Percentiles rank a stretch among this genome's conserved stretches.
Conservation (phyloP, 176 grass and related monocot species). For the Cenchrus purpureus region DNA sequence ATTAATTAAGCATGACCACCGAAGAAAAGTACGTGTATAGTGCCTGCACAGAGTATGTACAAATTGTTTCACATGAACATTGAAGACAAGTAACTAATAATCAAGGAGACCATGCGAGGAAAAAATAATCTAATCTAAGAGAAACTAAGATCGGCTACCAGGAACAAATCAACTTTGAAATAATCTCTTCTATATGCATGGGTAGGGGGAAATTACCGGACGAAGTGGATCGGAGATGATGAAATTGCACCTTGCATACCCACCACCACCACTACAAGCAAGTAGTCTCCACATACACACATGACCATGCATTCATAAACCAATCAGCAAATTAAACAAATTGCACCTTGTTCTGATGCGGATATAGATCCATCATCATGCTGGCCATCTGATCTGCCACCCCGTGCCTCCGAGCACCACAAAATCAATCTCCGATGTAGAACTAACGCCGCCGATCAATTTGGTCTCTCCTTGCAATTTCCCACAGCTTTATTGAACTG, state of each 20-base stretch:
- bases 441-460: not conserved
- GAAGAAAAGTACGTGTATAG: not conserved
- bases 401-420: not conserved
- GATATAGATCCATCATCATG: not conserved
- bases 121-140: too few species aligned
- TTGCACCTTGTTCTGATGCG: conserved; percentile 4
- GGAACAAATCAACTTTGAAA: not conserved
- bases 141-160: not conserved
- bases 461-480: conserved; percentile 80
- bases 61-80: not conserved
- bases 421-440: not conserved
- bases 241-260: not conserved
- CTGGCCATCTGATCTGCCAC: not conserved
- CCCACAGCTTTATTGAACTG: conserved; percentile 99
- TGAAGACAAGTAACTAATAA: not conserved
- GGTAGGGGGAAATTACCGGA: not conserved
- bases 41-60: not conserved
- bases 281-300: not conserved
- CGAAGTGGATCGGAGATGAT: not conserved
- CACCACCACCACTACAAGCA: too few species aligned
- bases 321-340: not conserved
- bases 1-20: not conserved
- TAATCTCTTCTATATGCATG: not conserved
- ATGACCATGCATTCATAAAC: not conserved
- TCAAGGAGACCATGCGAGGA: not conserved